Percentiles rank a stretch among this genome's conserved stretches.
Conservation (phyloP, 805 yeast genomes). For the Barnettozyma wickerhamii region DNA sequence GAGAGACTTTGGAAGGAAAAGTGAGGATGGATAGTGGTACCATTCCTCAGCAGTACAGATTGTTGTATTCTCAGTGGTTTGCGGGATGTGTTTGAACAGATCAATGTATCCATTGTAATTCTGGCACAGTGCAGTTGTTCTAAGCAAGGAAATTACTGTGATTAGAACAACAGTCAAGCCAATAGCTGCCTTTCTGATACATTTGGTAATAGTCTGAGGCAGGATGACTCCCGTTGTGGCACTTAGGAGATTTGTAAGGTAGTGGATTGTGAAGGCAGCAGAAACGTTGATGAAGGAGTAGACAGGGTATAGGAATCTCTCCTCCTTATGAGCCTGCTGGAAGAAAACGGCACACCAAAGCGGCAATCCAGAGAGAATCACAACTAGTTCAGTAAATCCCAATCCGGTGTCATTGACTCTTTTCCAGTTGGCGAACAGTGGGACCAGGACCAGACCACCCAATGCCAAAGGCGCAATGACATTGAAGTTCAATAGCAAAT, state of each 20-base stretch:
- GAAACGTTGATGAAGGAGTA: constrained; percentile 65
- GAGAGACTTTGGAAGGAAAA: constrained; percentile 62
- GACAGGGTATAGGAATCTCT: constrained; percentile 82
- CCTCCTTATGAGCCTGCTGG: constrained; percentile 88
- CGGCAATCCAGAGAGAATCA: constrained; percentile 45
- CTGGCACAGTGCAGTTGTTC: constrained; percentile 55
- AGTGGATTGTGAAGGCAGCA: constrained; percentile 48
- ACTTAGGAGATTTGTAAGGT: constrained; percentile 12
- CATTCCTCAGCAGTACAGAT: constrained; percentile 92
- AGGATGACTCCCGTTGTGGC: neutral
- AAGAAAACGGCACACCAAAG: constrained; percentile 68
- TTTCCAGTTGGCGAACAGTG: constrained; percentile 16
- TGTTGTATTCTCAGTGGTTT: neutral
- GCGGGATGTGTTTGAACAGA: constrained; percentile 45
- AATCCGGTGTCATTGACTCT: constrained; percentile 11
- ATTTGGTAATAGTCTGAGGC: neutral
- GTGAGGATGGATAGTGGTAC: constrained; percentile 89
- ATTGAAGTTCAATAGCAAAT: constrained; percentile 74
- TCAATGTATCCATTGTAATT: constrained; percentile 43
- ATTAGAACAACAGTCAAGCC: constrained; percentile 12
- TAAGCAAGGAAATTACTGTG: constrained; percentile 34
- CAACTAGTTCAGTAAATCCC: constrained; percentile 10
- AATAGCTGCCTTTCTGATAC: neutral
- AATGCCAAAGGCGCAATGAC: constrained; percentile 39
- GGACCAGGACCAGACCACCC: constrained; percentile 33